Conservation (phyloP, 805 yeast species). For the Zygotorulaspora chibaensis region DNA sequence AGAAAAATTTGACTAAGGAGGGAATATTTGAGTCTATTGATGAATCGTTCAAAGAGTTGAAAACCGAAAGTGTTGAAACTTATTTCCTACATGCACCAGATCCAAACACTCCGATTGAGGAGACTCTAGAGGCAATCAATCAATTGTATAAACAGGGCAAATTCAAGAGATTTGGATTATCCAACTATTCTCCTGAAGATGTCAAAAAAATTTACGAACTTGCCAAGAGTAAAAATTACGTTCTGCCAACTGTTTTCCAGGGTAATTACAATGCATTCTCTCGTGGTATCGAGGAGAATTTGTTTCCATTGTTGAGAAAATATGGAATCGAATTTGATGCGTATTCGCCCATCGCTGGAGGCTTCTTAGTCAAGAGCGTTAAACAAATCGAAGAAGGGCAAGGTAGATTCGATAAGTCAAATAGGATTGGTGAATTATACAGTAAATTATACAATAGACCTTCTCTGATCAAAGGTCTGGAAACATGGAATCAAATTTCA, state of each 20-base stretch:
- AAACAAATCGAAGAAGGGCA: constrained; percentile 10
- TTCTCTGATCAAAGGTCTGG: constrained; percentile 17
- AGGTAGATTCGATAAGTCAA: constrained; percentile 17
- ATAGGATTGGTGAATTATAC: constrained; percentile 15
- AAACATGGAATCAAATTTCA: constrained; percentile 16
- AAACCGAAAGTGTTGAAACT: constrained; percentile 19
- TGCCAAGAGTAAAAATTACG: constrained; percentile 21
- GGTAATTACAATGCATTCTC: constrained; percentile 30
- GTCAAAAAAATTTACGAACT: constrained; percentile 19
- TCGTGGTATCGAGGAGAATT: constrained; percentile 19
- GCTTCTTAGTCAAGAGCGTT: constrained; percentile 19
- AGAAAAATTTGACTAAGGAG: constrained; percentile 14
- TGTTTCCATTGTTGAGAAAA: constrained; percentile 22
- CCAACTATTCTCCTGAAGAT: constrained; percentile 22
- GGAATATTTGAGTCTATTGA: constrained; percentile 13
- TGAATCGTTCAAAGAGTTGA: constrained; percentile 14
- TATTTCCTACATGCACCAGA: constrained; percentile 28
- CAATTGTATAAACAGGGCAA: constrained; percentile 22
- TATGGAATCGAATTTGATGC: constrained; percentile 23
- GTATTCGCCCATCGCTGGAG: constrained; percentile 27
- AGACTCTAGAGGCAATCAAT: constrained; percentile 24
- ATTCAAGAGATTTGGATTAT: constrained; percentile 27
- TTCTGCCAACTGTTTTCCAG: constrained; percentile 28
- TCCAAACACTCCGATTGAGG: constrained; percentile 22
- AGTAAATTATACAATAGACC: constrained; percentile 18